Base-by-base conservation (phyloP, 371 early-diverging fungal species). In the Funneliformis caledonium region DNA sequence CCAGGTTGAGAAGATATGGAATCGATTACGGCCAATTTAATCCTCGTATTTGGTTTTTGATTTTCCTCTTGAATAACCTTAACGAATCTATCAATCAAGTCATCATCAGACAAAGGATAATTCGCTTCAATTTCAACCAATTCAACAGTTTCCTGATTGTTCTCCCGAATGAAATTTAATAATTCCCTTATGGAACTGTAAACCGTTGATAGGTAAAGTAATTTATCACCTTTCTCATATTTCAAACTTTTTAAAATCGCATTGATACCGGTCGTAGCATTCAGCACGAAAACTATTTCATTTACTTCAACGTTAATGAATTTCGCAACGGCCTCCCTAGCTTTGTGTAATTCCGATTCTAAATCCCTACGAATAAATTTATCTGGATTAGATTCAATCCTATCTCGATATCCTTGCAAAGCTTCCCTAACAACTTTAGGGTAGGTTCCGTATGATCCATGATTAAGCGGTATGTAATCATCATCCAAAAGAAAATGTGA, bases 1-100 rank as follows among this genome's bases (percentile, higher is more conserved):
- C 84, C 89, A 68, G 91, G 91, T 0, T 86, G 85, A 1, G 91
- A 91, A 10, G 86, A 86, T 61, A 91, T 89, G 68, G 89, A 90
- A 82, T 92, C 92, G 61, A 91, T 83, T 33, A 92, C 72, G 2
- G 89, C 89, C 37, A 90, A 43, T n/a, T 86, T 87, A 76, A 90
- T 87, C 47, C 85, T 67, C 8, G 83, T 82, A 33, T 84, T 85
- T 43, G 85, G 83, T 43, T 85, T 83, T 59, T 83, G 68, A 31
- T 75, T 43, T 65, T 81, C 56, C 10, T 80, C 73, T 48, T 80
- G 22, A 47, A 73, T 80, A 26, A 22, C n/a, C 45, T n/a, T 26
- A 16, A 8, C 33, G 22, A 62, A 5, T 14, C 31, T 42, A n/a
- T n/a, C 26, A 45, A 72, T 72, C 59, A 85, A 69, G 43, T 83